Base-by-base conservation (phyloP, 2,329 filamentous ascomycete species). In the Fusarium solani-melongenae region DNA sequence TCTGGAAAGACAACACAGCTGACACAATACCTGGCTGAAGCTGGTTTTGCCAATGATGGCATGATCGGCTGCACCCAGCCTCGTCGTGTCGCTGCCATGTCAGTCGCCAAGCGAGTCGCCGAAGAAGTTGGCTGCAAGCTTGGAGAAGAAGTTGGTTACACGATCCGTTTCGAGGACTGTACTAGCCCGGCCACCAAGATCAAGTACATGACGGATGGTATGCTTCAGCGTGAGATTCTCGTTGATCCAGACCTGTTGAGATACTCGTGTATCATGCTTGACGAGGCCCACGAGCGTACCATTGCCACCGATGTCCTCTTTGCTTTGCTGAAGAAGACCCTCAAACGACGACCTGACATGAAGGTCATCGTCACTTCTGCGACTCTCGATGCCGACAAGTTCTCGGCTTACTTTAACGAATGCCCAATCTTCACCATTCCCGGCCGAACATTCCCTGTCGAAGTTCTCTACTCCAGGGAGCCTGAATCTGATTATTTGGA, bases 131-230 rank as follows among this genome's bases (percentile, higher is more conserved):
- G 96, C 17, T 98, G 96, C 77, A 89, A 92, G 72, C 88, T 98
- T 14, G 96, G 96, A 36, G 91, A 95, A 64, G 95, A 98, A 81
- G 96, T 99, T 71, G 96, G 96, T 63, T 99, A 99, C 81, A 98
- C 94, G 9, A 98, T 99, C 80, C 94, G 96, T 81, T 99, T 99
- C 80, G 96, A 99, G 80, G 96, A 99, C 83, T 93, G 92, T 81
- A 98, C 96, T 0, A 94, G 92, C 73, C 91, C 94, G 2, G 89
- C 92, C 20, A 99, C 96, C 1, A 94, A 92, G 79, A 98, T 99
- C 86, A 99, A 99, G 85, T 99, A 99, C 85, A 98, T 99, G 96
- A 99, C 96, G 17, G 96, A 99, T 79, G 96, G 96, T 83, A 98
- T 98, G 94, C 89, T 99, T 81, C 92, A 98, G 84, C 90, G 96